Conservation (phyloP, 179 eudicot genomes). For the Drosera spatulata region DNA sequence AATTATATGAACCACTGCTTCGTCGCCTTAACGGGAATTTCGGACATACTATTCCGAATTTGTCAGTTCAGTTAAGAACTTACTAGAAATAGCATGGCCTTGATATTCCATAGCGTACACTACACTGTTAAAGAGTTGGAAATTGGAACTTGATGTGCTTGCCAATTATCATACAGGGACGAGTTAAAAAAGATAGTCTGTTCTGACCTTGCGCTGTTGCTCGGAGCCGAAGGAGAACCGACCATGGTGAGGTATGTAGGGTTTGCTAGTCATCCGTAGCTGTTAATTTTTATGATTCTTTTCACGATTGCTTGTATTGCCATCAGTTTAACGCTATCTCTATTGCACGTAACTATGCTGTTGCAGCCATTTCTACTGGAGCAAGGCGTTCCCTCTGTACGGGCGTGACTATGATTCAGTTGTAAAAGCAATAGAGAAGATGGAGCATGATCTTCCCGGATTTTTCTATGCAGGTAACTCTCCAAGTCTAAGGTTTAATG, state of each 20-base stretch:
- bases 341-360: conserved; percentile 4
- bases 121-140: neutral
- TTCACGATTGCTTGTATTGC: conserved; percentile 1
- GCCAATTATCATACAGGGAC: conserved; percentile 38
- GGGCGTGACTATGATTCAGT: conserved; percentile 70
- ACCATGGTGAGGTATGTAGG: conserved; percentile 47
- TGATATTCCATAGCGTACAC: too few species aligned
- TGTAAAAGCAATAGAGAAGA: conserved; percentile 58
- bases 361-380: conserved; percentile 80
- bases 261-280: conserved; percentile 1
- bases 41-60: too few species aligned
- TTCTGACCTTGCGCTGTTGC: conserved; percentile 68
- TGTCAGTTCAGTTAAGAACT: too few species aligned
- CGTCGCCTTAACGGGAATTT: too few species aligned
- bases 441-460: conserved; percentile 89
- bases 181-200: conserved; percentile 79
- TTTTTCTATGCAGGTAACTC: conserved; percentile 79
- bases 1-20: too few species aligned
- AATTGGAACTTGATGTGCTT: neutral
- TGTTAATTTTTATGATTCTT: conserved; percentile 2
- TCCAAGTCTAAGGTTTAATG: neutral
- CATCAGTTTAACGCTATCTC: neutral
- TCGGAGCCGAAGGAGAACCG: conserved; percentile 83
- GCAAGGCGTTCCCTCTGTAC: conserved; percentile 84
- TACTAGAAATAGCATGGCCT: too few species aligned